These are phyloP conservation scores for Fusarium liriodendri DNA, from an alignment of 2,329 filamentous ascomycete species.

Conservation along the genomic window DNA sequence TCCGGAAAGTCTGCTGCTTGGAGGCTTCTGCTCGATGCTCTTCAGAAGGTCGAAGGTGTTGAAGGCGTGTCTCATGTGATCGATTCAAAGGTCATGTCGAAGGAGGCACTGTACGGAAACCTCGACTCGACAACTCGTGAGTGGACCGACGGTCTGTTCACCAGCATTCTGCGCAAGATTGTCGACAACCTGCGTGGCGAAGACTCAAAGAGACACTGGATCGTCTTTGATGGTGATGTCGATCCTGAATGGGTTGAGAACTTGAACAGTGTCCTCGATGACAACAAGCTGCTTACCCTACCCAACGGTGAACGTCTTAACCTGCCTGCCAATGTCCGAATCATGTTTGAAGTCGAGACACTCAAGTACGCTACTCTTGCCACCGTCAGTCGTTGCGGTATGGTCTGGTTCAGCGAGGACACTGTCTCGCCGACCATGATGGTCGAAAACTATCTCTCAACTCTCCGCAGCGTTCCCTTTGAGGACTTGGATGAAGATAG, in stretches of 20 bases:
- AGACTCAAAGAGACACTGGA: slow-evolving; percentile 97
- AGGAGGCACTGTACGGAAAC: slow-evolving; percentile 95
- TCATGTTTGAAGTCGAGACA: slow-evolving; percentile 99
- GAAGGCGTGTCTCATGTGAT: slow-evolving; percentile 98
- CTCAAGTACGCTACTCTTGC: slow-evolving; percentile 97
- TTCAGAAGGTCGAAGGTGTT: slow-evolving; percentile 89
- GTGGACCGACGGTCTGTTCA: slow-evolving; percentile 99
- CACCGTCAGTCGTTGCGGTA: slow-evolving; percentile 99
- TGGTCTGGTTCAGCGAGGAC: slow-evolving; percentile 99
- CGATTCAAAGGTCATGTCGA: slow-evolving; percentile 99
- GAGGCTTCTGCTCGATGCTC: slow-evolving; percentile 89
- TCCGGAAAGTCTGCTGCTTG: slow-evolving; percentile 96
- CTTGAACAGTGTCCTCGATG: slow-evolving; percentile 98
- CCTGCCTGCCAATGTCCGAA: slow-evolving; percentile 91
- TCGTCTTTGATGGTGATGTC: slow-evolving; percentile 98
- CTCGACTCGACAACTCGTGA: slow-evolving; percentile 97
- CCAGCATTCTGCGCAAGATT: slow-evolving; percentile 96
- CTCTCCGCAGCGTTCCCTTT: slow-evolving; percentile 84
- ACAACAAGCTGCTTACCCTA: slow-evolving; percentile 97
- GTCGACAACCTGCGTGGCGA: slow-evolving; percentile 98
- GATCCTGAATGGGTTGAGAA: slow-evolving; percentile 99
- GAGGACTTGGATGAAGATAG: slow-evolving; percentile 97
- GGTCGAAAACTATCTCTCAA: slow-evolving; percentile 89
- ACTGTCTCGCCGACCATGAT: slow-evolving; percentile 94
- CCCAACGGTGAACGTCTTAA: slow-evolving; percentile 98